A percentile compares a stretch with the other conserved stretches of the same genome.
These are phyloP conservation scores for Trichomonas gallinae DNA, from an alignment of 208 protist species.

Conservation along the genomic window DNA sequence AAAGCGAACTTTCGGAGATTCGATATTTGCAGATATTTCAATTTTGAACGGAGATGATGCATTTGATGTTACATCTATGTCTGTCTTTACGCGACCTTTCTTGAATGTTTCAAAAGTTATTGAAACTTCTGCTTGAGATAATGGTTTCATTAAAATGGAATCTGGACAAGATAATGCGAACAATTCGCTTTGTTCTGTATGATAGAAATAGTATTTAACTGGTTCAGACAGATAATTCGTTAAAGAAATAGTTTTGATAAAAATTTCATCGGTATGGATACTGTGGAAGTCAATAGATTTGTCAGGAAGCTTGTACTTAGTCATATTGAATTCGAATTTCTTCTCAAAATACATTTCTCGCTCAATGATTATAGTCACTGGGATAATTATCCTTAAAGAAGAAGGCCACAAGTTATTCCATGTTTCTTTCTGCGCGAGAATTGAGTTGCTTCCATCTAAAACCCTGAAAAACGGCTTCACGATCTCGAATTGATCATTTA, in stretches of 20 bases:
- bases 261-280: background rate
- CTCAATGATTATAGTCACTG: background rate
- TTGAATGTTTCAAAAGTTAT: background rate
- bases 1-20: background rate
- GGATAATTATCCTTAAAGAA: background rate
- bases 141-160: background rate
- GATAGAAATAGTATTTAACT: background rate
- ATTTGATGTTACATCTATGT: background rate
- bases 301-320: background rate
- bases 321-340: background rate
- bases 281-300: background rate
- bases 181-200: background rate
- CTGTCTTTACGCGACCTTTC: background rate
- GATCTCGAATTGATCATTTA: background rate
- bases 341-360: background rate
- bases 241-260: background rate
- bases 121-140: background rate
- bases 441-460: background rate
- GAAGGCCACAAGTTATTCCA: background rate
- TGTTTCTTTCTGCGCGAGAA: background rate
- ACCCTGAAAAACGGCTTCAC: background rate
- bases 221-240: background rate
- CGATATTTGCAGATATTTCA: background rate
- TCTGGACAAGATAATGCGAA: background rate
- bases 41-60: background rate